Evolutionary conservation across 352 stramenopile genomes (phyloP), one percentile per base, ranked within the genome.

Genomic region (Globisporangium emineosum): DNA sequence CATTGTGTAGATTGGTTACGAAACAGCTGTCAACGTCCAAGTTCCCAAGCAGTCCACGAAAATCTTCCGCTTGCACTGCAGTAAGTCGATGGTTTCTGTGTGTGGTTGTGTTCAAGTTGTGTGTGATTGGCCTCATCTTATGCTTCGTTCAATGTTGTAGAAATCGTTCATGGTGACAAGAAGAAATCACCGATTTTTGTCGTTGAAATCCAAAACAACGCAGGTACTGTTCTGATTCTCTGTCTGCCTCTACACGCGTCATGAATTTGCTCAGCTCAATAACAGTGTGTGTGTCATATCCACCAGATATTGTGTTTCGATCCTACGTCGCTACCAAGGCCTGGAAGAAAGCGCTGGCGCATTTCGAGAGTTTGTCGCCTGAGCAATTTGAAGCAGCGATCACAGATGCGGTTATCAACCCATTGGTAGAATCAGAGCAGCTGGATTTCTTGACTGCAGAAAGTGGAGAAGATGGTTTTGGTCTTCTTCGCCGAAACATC

Each of bases 121-220:
- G 29, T 42, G 29, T 27, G 9, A 37, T 25, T 42, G 19, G 27
- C n/a, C 29, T 25, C 1, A 25, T 37, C 3, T 9, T 40, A 19
- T 23, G 33, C 5, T 55, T 8, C n/a, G n/a, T 49, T 55, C 32
- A 27, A 55, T 65, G 6, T 59, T 56, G 27, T 43, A 92, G 83
- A 89, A 58, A 90, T 91, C 60, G 75, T 89, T 3, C 77, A 89
- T 33, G 82, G 84, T 50, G 87, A 88, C 67, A 87, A 90, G 54
- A 90, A 91, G 40, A 90, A 91, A 19, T 80, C 77, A 0, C 86
- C 86, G 12, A 87, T 92, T 40, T 94, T 94, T 57, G 73, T 89
- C 23, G 84, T 94, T 8, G 72, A 86, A 60, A 61, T 91, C 1
- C 76, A 78, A 35, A 75, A 78, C 8, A 83, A 77, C 51, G 47